These are phyloP conservation scores for Hypomyces perniciosus DNA, from an alignment of 2,329 filamentous ascomycete species.

Conservation along the genomic window DNA sequence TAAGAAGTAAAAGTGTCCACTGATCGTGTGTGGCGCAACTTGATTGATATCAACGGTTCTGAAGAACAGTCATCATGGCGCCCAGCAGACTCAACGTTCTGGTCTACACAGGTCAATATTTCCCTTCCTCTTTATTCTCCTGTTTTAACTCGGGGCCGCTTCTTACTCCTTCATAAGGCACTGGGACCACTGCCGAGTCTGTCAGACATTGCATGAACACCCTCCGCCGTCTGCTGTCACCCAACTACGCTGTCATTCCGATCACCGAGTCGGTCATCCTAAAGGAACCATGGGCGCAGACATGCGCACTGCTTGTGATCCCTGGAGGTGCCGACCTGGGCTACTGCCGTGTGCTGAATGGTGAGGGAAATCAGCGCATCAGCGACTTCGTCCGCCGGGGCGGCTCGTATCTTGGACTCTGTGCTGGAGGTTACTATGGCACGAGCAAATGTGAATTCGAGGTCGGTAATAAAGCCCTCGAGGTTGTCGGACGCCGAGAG, in stretches of 20 bases:
- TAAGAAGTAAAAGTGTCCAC: constrained; percentile 9
- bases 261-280: constrained; percentile 72
- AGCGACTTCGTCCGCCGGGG: constrained; percentile 78
- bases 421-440: constrained; percentile 92
- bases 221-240: constrained; percentile 76
- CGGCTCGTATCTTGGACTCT: constrained; percentile 83
- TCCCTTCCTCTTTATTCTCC: constrained; percentile 1
- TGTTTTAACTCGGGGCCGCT: constrained; percentile 1
- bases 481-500: constrained; percentile 81
- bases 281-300: constrained; percentile 84
- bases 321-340: constrained; percentile 91
- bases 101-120: constrained; percentile 72
- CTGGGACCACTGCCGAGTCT: constrained; percentile 80
- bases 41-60: background rate
- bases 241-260: constrained; percentile 88
- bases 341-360: constrained; percentile 84
- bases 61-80: constrained; percentile 44
- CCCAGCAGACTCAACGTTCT: constrained; percentile 77
- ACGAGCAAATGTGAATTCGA: constrained; percentile 82
- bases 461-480: constrained; percentile 67
- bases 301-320: constrained; percentile 84
- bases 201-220: constrained; percentile 85
- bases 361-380: constrained; percentile 79
- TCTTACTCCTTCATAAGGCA: constrained; percentile 46
- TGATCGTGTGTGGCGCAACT: constrained; percentile 2